Base-by-base conservation (phyloP, 495 filamentous ascomycete genomes). In the Wilcoxina mikolae region DNA sequence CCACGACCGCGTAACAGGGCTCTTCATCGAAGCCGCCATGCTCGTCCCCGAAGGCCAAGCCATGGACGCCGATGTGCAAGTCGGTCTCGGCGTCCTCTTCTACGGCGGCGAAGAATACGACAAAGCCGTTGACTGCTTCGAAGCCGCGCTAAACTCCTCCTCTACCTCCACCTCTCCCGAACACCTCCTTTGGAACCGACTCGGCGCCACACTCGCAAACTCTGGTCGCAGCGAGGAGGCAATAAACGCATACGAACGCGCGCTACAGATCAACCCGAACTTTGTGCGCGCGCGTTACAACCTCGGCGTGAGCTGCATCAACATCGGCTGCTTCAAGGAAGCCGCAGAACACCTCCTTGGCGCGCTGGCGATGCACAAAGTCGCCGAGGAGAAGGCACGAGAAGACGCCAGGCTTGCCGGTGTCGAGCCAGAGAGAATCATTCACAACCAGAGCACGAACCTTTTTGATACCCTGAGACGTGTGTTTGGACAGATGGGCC, bases 51-150 rank as follows among this genome's bases (percentile, higher is more conserved):
- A 82, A 12, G 89, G 87, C 48, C 77, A 78, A 49, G 82, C 87
- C 59, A 94, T 96, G 85, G 91, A 99, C 65, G 88, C 90, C 0
- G 91, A 99, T 61, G 91, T 99, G 3, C 93, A 96, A 71, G 91
- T 99, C 57, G 91, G 91, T 0, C 76, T 99, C 1, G 91, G 93
- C 33, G 93, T 96, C 18, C 81, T 99, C 29, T 95, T 96, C 76
- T 99, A 99, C 74, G 90, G 89, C 50, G 86, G 82, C 4, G 91
- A 96, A 65, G 87, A 96, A 66, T 95, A 94, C 74, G 87, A 88
- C 60, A 99, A 99, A 69, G 93, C 91, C 0, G 93, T 96, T 45
- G 91, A 99, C 73, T 99, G 93, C 71, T 99, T 99, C 77, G 81
- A 80, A 24, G 78, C 90, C 1, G 93, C 91, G 3, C 75, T 99